phyloP scores from a whole-genome alignment of 225 moss, liverwort and hornwort species.

The Asterella californica region DNA sequence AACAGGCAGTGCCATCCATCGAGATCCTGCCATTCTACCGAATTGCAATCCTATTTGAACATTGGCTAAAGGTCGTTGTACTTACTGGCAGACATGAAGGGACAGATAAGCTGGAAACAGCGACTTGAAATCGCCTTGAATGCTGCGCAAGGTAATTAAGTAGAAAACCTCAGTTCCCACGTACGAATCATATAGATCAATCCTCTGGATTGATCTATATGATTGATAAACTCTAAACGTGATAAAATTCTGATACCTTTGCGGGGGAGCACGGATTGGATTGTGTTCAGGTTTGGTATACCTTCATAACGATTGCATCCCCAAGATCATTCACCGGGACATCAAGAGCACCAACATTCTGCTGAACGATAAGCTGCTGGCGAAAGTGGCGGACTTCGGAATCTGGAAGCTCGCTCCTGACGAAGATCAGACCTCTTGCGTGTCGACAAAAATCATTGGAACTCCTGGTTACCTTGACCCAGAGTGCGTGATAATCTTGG shows the following conservation, averaged over 20 bases:
- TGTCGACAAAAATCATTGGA: constrained; percentile 71
- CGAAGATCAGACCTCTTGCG: constrained; percentile 44
- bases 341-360: constrained; percentile 88
- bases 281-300: constrained; percentile 52
- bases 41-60: not conserved
- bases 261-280: not conserved
- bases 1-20: not conserved
- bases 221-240: not conserved
- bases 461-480: constrained; percentile 83
- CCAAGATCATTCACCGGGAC: constrained; percentile 79
- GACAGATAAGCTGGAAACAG: constrained; percentile 6
- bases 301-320: constrained; percentile 68
- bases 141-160: constrained; percentile 14
- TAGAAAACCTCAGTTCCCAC: not conserved
- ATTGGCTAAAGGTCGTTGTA: not conserved
- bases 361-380: constrained; percentile 53
- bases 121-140: constrained; percentile 13
- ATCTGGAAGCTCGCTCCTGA: constrained; percentile 73
- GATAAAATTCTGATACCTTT: not conserved
- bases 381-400: constrained; percentile 83
- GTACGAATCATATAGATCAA: not conserved
- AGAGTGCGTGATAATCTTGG: constrained; percentile 43
- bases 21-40: no score
- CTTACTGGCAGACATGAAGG: not conserved
- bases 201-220: not conserved